Evolutionary conservation across 1,284 basidiomycete species (phyloP).

Genomic region (Ceratobasidium theobromae): DNA sequence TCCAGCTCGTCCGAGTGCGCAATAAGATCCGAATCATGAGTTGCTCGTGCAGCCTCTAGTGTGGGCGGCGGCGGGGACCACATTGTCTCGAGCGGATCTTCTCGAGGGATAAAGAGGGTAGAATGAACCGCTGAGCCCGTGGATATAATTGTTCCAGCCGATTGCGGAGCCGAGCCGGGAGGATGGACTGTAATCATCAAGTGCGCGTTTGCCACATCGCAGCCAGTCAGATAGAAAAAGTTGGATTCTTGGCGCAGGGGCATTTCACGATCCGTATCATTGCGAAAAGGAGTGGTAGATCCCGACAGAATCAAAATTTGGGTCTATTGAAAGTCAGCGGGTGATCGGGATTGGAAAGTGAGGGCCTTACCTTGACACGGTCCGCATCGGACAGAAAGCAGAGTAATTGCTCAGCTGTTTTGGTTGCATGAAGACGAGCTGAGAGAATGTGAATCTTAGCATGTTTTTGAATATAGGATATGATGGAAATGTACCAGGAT

Average conservation of each 20-base stretch:
- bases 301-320: constrained; percentile 46
- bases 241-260: constrained; percentile 81
- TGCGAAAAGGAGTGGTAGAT: constrained; percentile 59
- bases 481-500: neutral
- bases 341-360: neutral
- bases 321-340: constrained; percentile 31
- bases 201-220: constrained; percentile 66
- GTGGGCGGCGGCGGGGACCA: constrained; percentile 85
- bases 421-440: constrained; percentile 18
- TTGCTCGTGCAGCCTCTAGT: constrained; percentile 54
- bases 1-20: constrained; percentile 52
- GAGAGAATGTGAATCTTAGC: neutral
- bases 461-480: neutral
- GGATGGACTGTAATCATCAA: constrained; percentile 54
- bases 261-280: constrained; percentile 88
- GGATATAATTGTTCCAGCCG: too few relatives aligned
- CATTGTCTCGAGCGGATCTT: constrained; percentile 71
- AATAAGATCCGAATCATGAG: constrained; percentile 61
- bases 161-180: constrained; percentile 32
- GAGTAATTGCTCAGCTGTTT: constrained; percentile 5
- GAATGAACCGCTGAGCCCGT: constrained; percentile 41
- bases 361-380: constrained; percentile 1
- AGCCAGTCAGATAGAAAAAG: constrained; percentile 85
- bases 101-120: constrained; percentile 74
- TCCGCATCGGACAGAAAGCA: constrained; percentile 12